phyloP scores from a whole-genome alignment of 306 rosid genomes.

The Quercus berberidifolia region DNA sequence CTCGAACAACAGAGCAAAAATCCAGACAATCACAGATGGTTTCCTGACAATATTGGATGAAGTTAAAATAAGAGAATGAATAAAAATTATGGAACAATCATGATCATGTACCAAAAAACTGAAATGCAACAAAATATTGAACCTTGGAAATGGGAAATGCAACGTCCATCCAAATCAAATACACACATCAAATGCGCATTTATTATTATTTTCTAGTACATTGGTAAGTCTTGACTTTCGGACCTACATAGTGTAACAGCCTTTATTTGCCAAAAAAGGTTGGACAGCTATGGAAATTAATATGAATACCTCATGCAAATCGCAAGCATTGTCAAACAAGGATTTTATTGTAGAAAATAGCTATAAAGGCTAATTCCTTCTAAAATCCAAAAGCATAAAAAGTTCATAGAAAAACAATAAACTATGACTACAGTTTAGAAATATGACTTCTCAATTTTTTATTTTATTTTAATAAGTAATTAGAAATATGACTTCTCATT shows the following conservation, averaged over 20 bases:
- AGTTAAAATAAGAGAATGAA: constrained; percentile 11
- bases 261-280: background rate
- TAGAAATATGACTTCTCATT: no score
- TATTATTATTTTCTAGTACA: background rate
- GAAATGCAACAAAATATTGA: background rate
- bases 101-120: constrained; percentile 6
- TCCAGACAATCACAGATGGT: constrained; percentile 76
- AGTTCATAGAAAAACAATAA: no score
- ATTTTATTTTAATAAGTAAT: no score
- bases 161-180: background rate
- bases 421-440: no score
- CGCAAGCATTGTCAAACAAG: background rate
- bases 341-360: background rate
- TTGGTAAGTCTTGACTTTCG: background rate
- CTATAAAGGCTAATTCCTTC: background rate
- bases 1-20: constrained; percentile 78
- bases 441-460: no score
- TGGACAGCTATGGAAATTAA: background rate
- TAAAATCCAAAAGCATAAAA: no score
- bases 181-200: background rate
- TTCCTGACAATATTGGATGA: constrained; percentile 49
- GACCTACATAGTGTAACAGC: background rate
- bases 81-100: background rate
- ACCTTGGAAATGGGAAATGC: background rate
- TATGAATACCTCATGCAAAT: background rate